These are phyloP conservation scores for Myxozyma geophila DNA, from an alignment of 805 yeast species.

Conservation along the genomic window DNA sequence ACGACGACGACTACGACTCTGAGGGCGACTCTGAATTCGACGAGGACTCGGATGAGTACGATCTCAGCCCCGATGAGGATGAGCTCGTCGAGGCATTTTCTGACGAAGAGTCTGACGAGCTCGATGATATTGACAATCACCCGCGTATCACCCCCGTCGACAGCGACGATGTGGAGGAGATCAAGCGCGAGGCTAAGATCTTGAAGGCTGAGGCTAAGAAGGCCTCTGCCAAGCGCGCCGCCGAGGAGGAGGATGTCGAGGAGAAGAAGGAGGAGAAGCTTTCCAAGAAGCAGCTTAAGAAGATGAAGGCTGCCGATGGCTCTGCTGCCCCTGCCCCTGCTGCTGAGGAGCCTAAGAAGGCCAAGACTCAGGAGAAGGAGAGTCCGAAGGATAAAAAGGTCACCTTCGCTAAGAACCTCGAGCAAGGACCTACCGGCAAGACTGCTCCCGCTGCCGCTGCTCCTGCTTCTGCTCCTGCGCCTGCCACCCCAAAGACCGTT, in stretches of 20 bases:
- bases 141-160: conserved; percentile 48
- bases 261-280: conserved; percentile 32
- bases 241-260: conserved; percentile 36
- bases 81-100: conserved; percentile 39
- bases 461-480: conserved; percentile 45
- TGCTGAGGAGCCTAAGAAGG: conserved; percentile 15
- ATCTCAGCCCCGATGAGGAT: conserved; percentile 42
- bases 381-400: conserved; percentile 64
- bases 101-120: conserved; percentile 47
- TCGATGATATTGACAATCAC: conserved; percentile 49
- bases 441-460: conserved; percentile 37
- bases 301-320: conserved; percentile 35
- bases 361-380: conserved; percentile 47
- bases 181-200: conserved; percentile 45
- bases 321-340: conserved; percentile 33
- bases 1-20: conserved; percentile 43
- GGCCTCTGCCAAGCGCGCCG: conserved; percentile 33
- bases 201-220: conserved; percentile 36
- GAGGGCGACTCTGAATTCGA: conserved; percentile 41
- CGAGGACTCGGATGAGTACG: conserved; percentile 44
- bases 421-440: conserved; percentile 83
- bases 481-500: conserved; percentile 54
- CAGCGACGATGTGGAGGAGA: conserved; percentile 44
- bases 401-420: conserved; percentile 86
- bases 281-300: conserved; percentile 39